A percentile compares a stretch with the other conserved stretches of the same genome.
Evolutionary conservation across 805 yeast species (phyloP).

Genomic region (Nakazawaea peltata): DNA sequence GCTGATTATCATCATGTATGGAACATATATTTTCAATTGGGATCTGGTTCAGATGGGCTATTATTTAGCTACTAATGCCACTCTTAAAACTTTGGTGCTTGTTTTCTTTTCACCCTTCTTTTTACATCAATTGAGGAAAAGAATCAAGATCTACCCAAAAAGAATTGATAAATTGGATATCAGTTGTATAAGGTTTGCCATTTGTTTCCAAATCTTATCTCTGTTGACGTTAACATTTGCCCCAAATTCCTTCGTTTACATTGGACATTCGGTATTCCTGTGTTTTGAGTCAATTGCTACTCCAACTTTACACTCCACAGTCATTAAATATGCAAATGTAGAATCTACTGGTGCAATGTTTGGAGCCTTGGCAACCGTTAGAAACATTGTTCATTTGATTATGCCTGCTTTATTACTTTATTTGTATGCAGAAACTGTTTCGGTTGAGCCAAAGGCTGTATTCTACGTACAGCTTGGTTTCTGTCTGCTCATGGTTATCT

Average conservation of each 20-base stretch:
- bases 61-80: slow-evolving; percentile 43
- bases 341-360: slow-evolving; percentile 62
- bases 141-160: slow-evolving; percentile 25
- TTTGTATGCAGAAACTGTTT: slow-evolving; percentile 38
- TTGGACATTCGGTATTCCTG: slow-evolving; percentile 4
- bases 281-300: slow-evolving; percentile 38
- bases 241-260: slow-evolving; percentile 2
- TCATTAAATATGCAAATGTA: slow-evolving; percentile 55
- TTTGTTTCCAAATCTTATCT: slow-evolving; percentile 7
- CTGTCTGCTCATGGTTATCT: slow-evolving; percentile 2
- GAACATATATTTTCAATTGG: slow-evolving; percentile 48
- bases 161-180: slow-evolving; percentile 49
- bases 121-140: slow-evolving; percentile 26
- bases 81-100: slow-evolving; percentile 39
- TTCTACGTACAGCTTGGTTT: slow-evolving; percentile 16
- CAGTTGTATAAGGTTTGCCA: slow-evolving; percentile 24
- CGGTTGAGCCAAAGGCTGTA: slow-evolving; percentile 28
- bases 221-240: slow-evolving; percentile 7
- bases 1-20: slow-evolving; percentile 40
- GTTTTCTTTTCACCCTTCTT: slow-evolving; percentile 44
- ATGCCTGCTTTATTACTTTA: slow-evolving; percentile 42
- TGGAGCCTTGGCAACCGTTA: slow-evolving; percentile 59
- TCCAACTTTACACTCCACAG: slow-evolving; percentile 53
- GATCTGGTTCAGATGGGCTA: slow-evolving; percentile 45
- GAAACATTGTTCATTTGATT: slow-evolving; percentile 39